These are phyloP conservation scores for Rubia peregrina DNA, from an alignment of 305 asterid species.

Conservation along the genomic window DNA sequence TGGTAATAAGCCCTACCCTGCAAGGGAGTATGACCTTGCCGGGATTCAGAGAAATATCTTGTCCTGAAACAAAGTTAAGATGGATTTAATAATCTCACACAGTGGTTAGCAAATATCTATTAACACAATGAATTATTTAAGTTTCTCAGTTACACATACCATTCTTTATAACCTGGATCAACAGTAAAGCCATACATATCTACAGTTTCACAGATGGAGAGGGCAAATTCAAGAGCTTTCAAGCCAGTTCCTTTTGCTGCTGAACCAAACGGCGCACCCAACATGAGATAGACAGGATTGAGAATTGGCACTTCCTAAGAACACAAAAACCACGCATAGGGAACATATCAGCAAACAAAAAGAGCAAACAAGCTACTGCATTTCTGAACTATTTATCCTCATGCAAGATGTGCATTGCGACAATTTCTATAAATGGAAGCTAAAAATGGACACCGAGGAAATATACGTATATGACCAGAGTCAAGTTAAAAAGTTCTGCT, in stretches of 20 bases:
- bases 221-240: conserved; percentile 98
- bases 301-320: conserved; percentile 75
- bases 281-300: conserved; percentile 62
- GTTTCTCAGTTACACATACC: conserved; percentile 33
- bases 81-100: conserved; percentile 9
- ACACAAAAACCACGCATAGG: conserved; percentile 2
- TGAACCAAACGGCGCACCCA: conserved; percentile 96
- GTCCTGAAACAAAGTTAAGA: conserved; percentile 55
- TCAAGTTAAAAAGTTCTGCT: background rate
- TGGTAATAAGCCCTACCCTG: conserved; percentile 95
- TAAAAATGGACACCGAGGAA: background rate
- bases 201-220: conserved; percentile 85
- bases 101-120: background rate
- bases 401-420: background rate
- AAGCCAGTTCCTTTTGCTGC: conserved; percentile 99
- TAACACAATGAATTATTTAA: background rate
- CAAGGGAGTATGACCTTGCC: conserved; percentile 91
- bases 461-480: background rate
- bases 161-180: conserved; percentile 95
- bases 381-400: conserved; percentile 4
- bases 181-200: conserved; percentile 99
- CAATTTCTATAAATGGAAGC: background rate
- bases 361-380: background rate
- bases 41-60: conserved; percentile 86
- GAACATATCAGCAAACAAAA: background rate